Percentiles rank a stretch among this genome's conserved stretches.
Evolutionary conservation across 495 filamentous ascomycete genomes (phyloP).

Genomic region (Xylaria flabelliformis): DNA sequence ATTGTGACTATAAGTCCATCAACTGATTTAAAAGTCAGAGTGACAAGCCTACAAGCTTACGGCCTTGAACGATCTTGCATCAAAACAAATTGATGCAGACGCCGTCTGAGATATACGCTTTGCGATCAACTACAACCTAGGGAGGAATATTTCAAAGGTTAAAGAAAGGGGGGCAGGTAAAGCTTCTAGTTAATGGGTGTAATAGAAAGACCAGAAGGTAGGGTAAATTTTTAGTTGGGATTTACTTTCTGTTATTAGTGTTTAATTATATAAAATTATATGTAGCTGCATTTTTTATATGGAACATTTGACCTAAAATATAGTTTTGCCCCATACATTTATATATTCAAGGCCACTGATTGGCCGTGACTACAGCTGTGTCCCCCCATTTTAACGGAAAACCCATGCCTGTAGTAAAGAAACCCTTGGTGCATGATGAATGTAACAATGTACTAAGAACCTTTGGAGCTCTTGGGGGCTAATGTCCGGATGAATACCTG

Average conservation of each 20-base stretch:
- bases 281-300: conserved; percentile 16
- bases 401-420: not conserved
- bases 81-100: not conserved
- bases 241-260: conserved; percentile 15
- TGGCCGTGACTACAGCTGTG: not conserved
- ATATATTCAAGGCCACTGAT: not conserved
- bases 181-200: not conserved
- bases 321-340: not conserved
- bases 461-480: not conserved
- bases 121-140: not conserved
- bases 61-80: not conserved
- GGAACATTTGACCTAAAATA: not conserved
- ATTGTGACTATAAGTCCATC: not conserved
- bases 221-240: conserved; percentile 7
- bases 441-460: not conserved
- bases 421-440: not conserved
- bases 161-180: not conserved
- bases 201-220: not conserved
- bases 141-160: not conserved
- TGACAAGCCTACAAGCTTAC: too few species aligned
- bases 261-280: conserved; percentile 16
- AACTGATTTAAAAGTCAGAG: too few species aligned
- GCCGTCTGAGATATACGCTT: not conserved
- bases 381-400: not conserved
- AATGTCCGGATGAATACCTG: conserved; percentile 14